Percentiles rank a stretch among this genome's conserved stretches.
Conservation (phyloP, 1,284 basidiomycete genomes). For the Puccinia sorghi region DNA sequence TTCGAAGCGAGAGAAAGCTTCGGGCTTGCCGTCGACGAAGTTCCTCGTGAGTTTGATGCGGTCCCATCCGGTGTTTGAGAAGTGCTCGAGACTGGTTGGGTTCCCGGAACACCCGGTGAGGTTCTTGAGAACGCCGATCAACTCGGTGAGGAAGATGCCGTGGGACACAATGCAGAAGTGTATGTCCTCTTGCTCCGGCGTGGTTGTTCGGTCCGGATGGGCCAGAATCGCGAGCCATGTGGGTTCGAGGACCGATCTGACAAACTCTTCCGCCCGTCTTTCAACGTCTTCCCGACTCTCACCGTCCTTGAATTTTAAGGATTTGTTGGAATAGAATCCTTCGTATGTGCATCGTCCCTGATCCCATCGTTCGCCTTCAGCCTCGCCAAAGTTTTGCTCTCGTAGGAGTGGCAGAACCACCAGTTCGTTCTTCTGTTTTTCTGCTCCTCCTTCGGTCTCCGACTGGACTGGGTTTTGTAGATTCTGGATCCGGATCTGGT, state of each 20-base stretch:
- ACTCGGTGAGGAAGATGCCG: conserved; percentile 29
- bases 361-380: conserved; percentile 30
- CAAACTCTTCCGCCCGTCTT: background rate
- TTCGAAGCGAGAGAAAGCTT: background rate
- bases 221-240: conserved; percentile 18
- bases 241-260: background rate
- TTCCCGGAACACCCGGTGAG: background rate
- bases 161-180: conserved; percentile 39
- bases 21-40: background rate
- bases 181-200: background rate
- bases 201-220: no score
- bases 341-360: background rate
- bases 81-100: conserved; percentile 8
- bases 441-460: background rate
- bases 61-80: conserved; percentile 34
- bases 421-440: background rate
- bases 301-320: conserved; percentile 5
- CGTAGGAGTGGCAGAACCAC: background rate
- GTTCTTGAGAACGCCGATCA: background rate
- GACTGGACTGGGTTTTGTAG: conserved; percentile 1
- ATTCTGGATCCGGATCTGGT: conserved; percentile 25
- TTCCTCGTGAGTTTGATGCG: conserved; percentile 11
- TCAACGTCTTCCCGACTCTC: conserved; percentile 28
- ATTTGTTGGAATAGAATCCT: conserved; percentile 13
- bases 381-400: conserved; percentile 36